Percentiles rank a stretch among this genome's conserved stretches.
Conservation (phyloP, 352 stramenopile species). For the Elongisporangium undulatum region DNA sequence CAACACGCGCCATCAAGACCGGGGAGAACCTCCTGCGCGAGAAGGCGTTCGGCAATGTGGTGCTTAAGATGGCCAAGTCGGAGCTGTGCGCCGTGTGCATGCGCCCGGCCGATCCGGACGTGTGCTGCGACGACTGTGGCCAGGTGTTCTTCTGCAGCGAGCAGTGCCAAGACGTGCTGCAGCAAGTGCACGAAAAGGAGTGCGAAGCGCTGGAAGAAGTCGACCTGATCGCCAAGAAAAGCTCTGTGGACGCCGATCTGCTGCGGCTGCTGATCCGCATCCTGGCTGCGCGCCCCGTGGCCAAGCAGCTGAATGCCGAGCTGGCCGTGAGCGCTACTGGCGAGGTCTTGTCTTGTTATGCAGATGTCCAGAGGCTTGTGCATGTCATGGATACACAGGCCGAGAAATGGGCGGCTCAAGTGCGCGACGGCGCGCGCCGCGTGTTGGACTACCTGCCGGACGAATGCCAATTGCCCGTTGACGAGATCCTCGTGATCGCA, state of each 20-base stretch:
- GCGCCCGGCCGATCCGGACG: slow-evolving; percentile 27
- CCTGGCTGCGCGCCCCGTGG: slow-evolving; percentile 16
- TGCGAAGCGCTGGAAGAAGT: slow-evolving; percentile 41
- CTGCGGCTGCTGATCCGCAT: slow-evolving; percentile 40
- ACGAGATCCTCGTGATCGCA: slow-evolving; percentile 37
- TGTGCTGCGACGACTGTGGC: slow-evolving; percentile 50
- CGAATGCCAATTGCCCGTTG: slow-evolving; percentile 30
- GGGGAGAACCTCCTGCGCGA: slow-evolving; percentile 30
- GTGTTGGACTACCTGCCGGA: slow-evolving; percentile 29
- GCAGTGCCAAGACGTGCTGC: slow-evolving; percentile 22
- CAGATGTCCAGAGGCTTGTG: slow-evolving; percentile 30
- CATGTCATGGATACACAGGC: slow-evolving; percentile 28
- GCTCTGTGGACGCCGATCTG: slow-evolving; percentile 27
- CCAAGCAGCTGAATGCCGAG: slow-evolving; percentile 12
- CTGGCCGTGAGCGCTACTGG: slow-evolving; percentile 15
- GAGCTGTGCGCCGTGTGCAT: slow-evolving; percentile 40
- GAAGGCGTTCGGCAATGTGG: slow-evolving; percentile 27
- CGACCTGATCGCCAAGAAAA: slow-evolving; percentile 35
- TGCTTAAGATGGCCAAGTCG: slow-evolving; percentile 20
- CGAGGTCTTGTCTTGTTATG: slow-evolving; percentile 17
- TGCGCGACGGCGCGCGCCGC: slow-evolving; percentile 20
- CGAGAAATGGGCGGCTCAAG: slow-evolving; percentile 22
- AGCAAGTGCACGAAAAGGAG: slow-evolving; percentile 36
- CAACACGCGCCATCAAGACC: slow-evolving; percentile 13
- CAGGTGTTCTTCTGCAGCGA: slow-evolving; percentile 48